A percentile compares a stretch with the other conserved stretches of the same genome.
Evolutionary conservation across 2,329 filamentous ascomycete genomes (phyloP).

Genomic region (Lecanicillium sp.): DNA sequence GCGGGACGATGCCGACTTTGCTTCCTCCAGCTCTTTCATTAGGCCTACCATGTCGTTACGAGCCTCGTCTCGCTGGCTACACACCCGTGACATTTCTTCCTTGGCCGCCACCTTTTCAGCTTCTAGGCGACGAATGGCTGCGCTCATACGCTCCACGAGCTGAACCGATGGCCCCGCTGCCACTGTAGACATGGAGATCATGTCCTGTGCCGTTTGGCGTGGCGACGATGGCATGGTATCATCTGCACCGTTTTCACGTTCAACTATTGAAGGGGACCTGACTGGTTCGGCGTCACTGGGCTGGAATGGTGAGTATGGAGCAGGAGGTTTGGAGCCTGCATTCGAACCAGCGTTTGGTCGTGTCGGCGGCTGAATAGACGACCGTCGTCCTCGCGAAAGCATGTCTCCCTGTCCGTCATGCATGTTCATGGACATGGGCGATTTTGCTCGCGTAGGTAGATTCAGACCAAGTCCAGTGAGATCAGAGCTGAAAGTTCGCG

Average conservation of each 20-base stretch:
- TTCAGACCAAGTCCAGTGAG: conserved; percentile 32
- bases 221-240: conserved; percentile 43
- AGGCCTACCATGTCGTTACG: conserved; percentile 82
- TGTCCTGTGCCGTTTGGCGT: conserved; percentile 67
- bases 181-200: conserved; percentile 81
- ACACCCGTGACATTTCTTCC: conserved; percentile 75
- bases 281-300: conserved; percentile 17
- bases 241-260: conserved; percentile 40
- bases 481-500: conserved; percentile 47
- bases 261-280: too few species aligned
- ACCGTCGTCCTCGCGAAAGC: conserved; percentile 28
- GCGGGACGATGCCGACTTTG: conserved; percentile 49
- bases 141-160: conserved; percentile 91
- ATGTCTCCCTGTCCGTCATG: too few species aligned
- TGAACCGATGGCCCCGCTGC: conserved; percentile 90
- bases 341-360: conserved; percentile 32
- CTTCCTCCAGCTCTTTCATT: conserved; percentile 77
- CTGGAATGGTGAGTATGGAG: conserved; percentile 42
- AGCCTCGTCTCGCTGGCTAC: conserved; percentile 82
- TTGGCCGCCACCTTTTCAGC: conserved; percentile 82
- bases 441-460: background rate
- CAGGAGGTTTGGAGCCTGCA: conserved; percentile 24
- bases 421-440: too few species aligned
- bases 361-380: conserved; percentile 38
- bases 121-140: conserved; percentile 82